These are phyloP conservation scores for Sclerotinia subarctica DNA, from an alignment of 2,329 filamentous ascomycete genomes.

Conservation along the genomic window DNA sequence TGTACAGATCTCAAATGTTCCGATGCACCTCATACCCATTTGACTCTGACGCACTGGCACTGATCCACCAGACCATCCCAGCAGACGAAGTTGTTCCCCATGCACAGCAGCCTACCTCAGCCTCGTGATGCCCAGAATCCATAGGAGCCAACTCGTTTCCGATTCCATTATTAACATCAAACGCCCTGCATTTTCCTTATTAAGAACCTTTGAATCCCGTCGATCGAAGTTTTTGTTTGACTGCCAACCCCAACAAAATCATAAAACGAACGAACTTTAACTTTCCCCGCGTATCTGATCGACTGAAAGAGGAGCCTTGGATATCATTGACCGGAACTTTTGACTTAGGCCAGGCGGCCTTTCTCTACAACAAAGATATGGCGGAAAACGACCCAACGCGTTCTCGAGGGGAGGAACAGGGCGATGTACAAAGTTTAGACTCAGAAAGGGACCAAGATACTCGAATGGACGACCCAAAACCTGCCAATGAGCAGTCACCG, in stretches of 20 bases:
- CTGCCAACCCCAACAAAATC: not conserved
- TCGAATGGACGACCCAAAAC: conserved; percentile 26
- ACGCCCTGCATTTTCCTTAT: not conserved
- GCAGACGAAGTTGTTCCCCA: conserved; percentile 1
- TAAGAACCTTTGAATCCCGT: not conserved
- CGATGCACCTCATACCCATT: conserved; percentile 2
- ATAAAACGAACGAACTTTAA: not conserved
- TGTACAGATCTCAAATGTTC: conserved; percentile 10
- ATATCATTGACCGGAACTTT: not conserved
- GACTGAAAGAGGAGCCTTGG: not conserved
- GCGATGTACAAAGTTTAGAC: conserved; percentile 15
- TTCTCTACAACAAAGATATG: conserved; percentile 21
- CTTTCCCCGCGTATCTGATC: not conserved
- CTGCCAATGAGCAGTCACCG: conserved; percentile 48
- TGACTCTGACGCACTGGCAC: conserved; percentile 9
- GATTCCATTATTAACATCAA: not conserved
- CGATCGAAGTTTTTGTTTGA: not conserved
- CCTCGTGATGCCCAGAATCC: conserved; percentile 19
- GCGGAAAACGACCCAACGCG: conserved; percentile 22
- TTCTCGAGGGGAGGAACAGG: conserved; percentile 17
- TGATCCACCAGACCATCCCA: conserved; percentile 20
- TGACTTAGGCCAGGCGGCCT: not conserved
- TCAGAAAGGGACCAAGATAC: not conserved
- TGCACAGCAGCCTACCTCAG: conserved; percentile 14
- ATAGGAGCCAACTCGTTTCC: not conserved